These are phyloP conservation scores for Tilletia indica DNA, from an alignment of 1,284 basidiomycete species.

Conservation along the genomic window DNA sequence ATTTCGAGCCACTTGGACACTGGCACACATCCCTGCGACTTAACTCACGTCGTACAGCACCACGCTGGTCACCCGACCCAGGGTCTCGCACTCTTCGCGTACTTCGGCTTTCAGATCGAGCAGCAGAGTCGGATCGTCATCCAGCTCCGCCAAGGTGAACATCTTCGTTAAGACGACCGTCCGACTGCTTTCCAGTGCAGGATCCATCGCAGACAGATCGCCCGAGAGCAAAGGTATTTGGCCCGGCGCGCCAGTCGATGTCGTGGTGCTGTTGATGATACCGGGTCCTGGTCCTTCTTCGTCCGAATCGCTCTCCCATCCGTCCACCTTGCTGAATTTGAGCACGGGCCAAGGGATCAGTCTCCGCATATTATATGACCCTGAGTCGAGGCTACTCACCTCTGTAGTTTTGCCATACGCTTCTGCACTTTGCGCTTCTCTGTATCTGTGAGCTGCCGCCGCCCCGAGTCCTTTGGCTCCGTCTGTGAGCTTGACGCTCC, in stretches of 20 bases:
- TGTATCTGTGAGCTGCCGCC: conserved; percentile 31
- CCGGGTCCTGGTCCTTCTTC: conserved; percentile 23
- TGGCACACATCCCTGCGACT: too few species aligned
- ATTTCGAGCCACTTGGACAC: too few species aligned
- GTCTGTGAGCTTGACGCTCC: background rate
- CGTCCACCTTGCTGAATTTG: conserved; percentile 40
- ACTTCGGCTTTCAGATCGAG: conserved; percentile 95
- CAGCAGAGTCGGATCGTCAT: conserved; percentile 79
- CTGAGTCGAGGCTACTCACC: conserved; percentile 18
- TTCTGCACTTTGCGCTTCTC: conserved; percentile 38
- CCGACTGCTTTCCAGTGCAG: conserved; percentile 60
- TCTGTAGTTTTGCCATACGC: conserved; percentile 38
- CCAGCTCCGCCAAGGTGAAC: conserved; percentile 84
- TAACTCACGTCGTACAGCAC: conserved; percentile 85
- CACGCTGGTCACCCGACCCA: conserved; percentile 95
- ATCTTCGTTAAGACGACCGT: conserved; percentile 91
- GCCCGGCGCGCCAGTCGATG: background rate
- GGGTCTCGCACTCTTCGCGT: conserved; percentile 78
- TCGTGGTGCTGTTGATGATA: conserved; percentile 14
- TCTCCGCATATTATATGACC: too few species aligned
- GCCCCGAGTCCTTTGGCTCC: conserved; percentile 3
- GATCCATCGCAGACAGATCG: conserved; percentile 1
- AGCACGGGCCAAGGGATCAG: background rate
- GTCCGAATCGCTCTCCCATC: conserved; percentile 48
- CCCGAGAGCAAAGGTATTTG: background rate